A percentile compares a stretch with the other conserved stretches of the same genome.
Conservation (phyloP, 192 early-diverging fungal genomes). For the Coemansia umbellata region DNA sequence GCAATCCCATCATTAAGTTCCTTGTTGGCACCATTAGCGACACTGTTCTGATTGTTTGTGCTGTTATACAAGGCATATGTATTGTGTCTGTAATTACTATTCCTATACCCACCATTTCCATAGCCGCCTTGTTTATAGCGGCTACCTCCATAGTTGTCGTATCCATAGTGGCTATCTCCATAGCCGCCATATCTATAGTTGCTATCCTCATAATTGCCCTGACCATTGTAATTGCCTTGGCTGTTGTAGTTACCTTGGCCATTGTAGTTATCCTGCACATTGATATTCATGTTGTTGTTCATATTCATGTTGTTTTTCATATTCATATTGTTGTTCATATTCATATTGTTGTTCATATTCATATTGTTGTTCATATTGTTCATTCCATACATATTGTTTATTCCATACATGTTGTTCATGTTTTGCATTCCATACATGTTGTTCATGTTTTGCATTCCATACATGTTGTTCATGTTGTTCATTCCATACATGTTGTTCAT, state of each 20-base stretch:
- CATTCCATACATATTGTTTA: background rate
- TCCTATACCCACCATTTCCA: background rate
- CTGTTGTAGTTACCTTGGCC: background rate
- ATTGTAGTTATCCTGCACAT: background rate
- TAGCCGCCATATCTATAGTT: background rate
- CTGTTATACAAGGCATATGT: background rate
- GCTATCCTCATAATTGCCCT: background rate
- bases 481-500: background rate
- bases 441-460: background rate
- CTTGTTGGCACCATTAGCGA: background rate
- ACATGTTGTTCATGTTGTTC: background rate
- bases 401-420: background rate
- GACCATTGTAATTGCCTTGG: background rate
- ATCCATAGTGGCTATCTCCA: background rate
- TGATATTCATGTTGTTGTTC: constrained; percentile 2
- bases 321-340: constrained; percentile 2
- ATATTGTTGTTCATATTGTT: background rate
- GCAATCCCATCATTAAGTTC: background rate
- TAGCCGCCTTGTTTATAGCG: background rate
- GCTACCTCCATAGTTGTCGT: background rate
- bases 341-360: constrained; percentile 1
- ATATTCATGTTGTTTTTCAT: background rate
- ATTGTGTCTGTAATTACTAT: background rate
- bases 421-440: background rate
- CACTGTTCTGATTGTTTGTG: background rate